Evolutionary conservation across 1,139 yeast species (phyloP).

Genomic region (Barnettozyma hawaiiensis): DNA sequence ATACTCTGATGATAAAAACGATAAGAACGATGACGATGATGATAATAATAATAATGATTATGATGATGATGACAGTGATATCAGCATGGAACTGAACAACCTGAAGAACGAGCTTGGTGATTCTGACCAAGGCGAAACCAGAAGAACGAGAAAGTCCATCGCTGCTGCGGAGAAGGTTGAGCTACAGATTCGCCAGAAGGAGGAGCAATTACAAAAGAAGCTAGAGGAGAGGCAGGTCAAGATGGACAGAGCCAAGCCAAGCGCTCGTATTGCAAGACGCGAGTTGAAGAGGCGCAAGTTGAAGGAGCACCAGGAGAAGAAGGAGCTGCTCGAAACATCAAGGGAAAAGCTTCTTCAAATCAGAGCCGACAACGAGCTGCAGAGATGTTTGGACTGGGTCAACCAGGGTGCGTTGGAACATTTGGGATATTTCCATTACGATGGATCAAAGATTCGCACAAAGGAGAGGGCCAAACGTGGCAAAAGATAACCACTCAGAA

Average conservation of each 20-base stretch:
- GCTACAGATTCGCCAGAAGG: constrained; percentile 17
- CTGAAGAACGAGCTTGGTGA: constrained; percentile 7
- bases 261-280: constrained; percentile 29
- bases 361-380: constrained; percentile 36
- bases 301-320: constrained; percentile 33
- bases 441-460: constrained; percentile 35
- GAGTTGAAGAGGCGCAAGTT: constrained; percentile 28
- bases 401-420: constrained; percentile 50
- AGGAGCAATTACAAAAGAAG: constrained; percentile 21
- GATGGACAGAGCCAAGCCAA: constrained; percentile 26
- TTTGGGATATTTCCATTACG: constrained; percentile 49
- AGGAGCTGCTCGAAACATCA: constrained; percentile 29
- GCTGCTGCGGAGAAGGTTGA: constrained; percentile 22
- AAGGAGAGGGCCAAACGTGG: constrained; percentile 6
- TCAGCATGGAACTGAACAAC: constrained; percentile 5
- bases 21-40: too few species aligned
- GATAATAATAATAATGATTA: too few species aligned
- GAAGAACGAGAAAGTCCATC: constrained; percentile 27
- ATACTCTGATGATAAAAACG: constrained; percentile 6
- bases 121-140: constrained; percentile 11
- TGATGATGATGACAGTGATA: constrained; percentile 6
- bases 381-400: constrained; percentile 55
- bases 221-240: constrained; percentile 26
- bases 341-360: constrained; percentile 30
- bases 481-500: neutral